Percentiles rank a stretch among this genome's conserved stretches.
Conservation (phyloP, 148 eudicot genomes). For the Nepenthes mirabilis region DNA sequence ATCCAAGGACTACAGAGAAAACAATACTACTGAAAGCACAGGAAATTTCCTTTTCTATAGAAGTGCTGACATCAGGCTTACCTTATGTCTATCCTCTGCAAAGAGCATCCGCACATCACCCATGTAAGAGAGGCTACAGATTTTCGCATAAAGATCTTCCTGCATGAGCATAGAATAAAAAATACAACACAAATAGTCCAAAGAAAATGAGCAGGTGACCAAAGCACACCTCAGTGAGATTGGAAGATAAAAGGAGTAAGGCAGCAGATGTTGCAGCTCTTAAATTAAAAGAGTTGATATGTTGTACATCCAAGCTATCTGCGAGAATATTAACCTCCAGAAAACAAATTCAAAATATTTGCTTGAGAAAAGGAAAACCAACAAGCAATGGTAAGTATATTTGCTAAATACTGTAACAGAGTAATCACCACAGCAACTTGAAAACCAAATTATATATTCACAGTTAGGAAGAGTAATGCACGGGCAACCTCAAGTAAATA, state of each 20-base stretch:
- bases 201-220: conserved; percentile 7
- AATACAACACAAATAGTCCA: neutral
- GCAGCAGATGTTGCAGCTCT: conserved; percentile 89
- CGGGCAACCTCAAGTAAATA: no score
- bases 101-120: conserved; percentile 95
- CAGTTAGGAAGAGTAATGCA: no score
- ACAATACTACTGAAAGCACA: no score
- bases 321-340: conserved; percentile 53
- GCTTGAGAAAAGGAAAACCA: neutral
- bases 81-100: conserved; percentile 95
- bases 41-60: no score
- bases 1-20: no score
- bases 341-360: neutral
- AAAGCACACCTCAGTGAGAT: conserved; percentile 59
- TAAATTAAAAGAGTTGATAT: conserved; percentile 48
- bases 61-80: conserved; percentile 12
- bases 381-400: neutral
- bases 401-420: no score
- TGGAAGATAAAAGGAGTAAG: conserved; percentile 59
- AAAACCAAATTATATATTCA: no score
- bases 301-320: conserved; percentile 49
- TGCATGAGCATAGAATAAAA: conserved; percentile 18
- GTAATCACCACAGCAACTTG: no score
- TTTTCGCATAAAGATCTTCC: conserved; percentile 78
- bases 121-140: conserved; percentile 81